Evolutionary conservation across 306 rosid genomes (phyloP), one percentile per base, ranked within the genome.

Genomic region (Mimosa pudica): DNA sequence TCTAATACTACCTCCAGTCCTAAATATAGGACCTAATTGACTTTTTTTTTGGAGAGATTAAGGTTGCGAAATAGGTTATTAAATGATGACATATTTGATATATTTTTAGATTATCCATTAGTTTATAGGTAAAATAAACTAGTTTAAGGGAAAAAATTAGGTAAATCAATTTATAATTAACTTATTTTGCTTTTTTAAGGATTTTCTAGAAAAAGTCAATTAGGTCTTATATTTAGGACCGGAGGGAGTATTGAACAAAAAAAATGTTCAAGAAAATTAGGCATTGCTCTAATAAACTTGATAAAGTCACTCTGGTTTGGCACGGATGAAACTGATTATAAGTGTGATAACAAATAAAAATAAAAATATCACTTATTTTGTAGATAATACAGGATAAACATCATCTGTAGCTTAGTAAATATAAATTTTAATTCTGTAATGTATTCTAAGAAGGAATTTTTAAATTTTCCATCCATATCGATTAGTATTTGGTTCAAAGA

Each of bases 391-490:
- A 14, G 18, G 70, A 4, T 64, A 44, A 33, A 62, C 9, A 33
- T 64, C 70, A 33, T 33, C 14, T 64, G 5, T 33, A 35, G 20
- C 14, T 35, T 35, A 35, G 45, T 10, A 10, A 60, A 62, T 4
- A 32, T 11, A 63, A 33, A 2, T 58, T 16, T 48, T 1, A 41
- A 52, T 8, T 20, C 10, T 47, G 8, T 10, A 3, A 32, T 18
- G 58, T 49, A 70, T 75, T 52, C 78, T 51, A 30, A 61, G 14
- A 51, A 70, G 57, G 41, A 83, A 61, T 6, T 33, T 74, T 70
- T 47, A 58, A 69, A 36, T 48, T 30, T 52, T 78, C 20, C 3
- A 24, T 57, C 78, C 61, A 62, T 42, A 2, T 36, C 38, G 9
- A 70, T 42, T 69, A 52, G 63, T 67, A 51, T 41, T 65, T 36